These are phyloP conservation scores for Syzygium aqueum DNA, from an alignment of 345 rosid genomes.

Conservation along the genomic window DNA sequence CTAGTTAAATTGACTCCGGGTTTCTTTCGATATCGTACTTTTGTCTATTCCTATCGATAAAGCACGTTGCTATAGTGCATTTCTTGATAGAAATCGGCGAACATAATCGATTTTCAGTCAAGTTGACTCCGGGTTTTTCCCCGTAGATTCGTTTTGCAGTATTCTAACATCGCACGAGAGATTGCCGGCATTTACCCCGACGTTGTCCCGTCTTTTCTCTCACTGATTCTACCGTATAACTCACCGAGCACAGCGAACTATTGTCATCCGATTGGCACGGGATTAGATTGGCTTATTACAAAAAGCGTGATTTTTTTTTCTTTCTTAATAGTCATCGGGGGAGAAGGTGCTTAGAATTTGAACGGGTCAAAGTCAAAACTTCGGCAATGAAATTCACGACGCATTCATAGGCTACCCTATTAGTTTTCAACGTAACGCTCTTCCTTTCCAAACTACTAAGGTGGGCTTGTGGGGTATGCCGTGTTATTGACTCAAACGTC, in stretches of 20 bases:
- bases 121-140: background rate
- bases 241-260: background rate
- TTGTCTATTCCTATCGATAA: background rate
- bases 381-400: background rate
- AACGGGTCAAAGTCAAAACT: background rate
- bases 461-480: background rate
- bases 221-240: background rate
- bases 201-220: background rate
- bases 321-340: background rate
- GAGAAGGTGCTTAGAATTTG: background rate
- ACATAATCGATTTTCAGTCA: background rate
- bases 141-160: accelerated
- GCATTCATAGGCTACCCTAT: background rate
- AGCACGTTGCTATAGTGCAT: accelerated
- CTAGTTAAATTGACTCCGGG: background rate
- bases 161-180: background rate
- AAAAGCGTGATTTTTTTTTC: background rate
- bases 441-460: background rate
- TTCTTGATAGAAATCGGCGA: background rate
- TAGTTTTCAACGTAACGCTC: background rate
- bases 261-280: background rate
- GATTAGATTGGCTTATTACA: background rate
- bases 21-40: background rate
- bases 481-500: background rate
- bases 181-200: background rate